phyloP scores from a whole-genome alignment of 2,329 filamentous ascomycete species.

The Aspergillus intermedius region DNA sequence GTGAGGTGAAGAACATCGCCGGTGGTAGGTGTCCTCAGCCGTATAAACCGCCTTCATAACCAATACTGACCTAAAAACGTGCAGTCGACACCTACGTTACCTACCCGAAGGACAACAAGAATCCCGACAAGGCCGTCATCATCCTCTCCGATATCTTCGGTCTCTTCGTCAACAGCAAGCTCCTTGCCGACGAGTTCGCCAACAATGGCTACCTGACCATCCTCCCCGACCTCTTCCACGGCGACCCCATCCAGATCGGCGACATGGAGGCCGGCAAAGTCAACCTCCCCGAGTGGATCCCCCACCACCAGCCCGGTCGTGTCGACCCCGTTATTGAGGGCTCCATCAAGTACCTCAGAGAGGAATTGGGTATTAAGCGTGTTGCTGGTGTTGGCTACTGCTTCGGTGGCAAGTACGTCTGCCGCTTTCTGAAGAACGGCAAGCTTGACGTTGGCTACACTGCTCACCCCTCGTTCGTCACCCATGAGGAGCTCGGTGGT shows the following conservation, averaged over 20 bases:
- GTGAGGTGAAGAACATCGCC: slow-evolving; percentile 43
- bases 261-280: slow-evolving; percentile 41
- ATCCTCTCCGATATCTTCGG: slow-evolving; percentile 56
- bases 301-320: slow-evolving; percentile 41
- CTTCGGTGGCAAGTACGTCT: slow-evolving; percentile 70
- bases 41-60: background rate
- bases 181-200: slow-evolving; percentile 69
- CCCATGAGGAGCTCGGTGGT: slow-evolving; percentile 57
- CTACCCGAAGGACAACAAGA: slow-evolving; percentile 47
- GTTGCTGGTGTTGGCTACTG: slow-evolving; percentile 66
- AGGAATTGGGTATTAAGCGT: slow-evolving; percentile 50
- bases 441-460: slow-evolving; percentile 63
- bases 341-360: slow-evolving; percentile 51
- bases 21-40: slow-evolving; percentile 30
- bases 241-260: slow-evolving; percentile 55
- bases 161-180: slow-evolving; percentile 53
- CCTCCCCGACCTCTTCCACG: slow-evolving; percentile 65
- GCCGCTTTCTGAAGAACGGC: slow-evolving; percentile 59
- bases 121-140: slow-evolving; percentile 48
- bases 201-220: slow-evolving; percentile 64
- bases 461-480: slow-evolving; percentile 72
- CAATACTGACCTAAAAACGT: background rate
- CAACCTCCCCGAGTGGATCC: slow-evolving; percentile 46
- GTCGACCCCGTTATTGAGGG: slow-evolving; percentile 50
- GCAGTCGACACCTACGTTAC: slow-evolving; percentile 51